Conservation (phyloP, 2,329 filamentous ascomycete species). For the Neocatenulostroma microsporum region DNA sequence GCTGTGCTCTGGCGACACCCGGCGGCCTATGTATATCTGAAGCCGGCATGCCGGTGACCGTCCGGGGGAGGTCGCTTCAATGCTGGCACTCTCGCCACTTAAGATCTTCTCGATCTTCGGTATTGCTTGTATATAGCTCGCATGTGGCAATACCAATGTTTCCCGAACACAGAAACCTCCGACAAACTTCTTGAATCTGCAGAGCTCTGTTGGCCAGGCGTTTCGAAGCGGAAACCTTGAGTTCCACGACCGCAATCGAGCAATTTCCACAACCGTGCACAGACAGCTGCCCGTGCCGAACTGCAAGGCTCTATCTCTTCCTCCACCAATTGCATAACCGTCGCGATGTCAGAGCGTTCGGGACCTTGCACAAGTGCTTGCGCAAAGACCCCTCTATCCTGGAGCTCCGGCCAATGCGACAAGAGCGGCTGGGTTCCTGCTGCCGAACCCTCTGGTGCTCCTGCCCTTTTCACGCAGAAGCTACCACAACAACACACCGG, state of each 20-base stretch:
- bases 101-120: too few species aligned
- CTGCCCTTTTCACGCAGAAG: too few species aligned
- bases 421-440: neutral
- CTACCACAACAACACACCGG: neutral
- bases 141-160: too few species aligned
- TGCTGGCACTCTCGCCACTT: too few species aligned
- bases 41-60: too few species aligned
- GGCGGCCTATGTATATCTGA: too few species aligned
- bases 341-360: slow-evolving; percentile 1
- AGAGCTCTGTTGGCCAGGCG: neutral
- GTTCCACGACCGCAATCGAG: neutral
- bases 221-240: neutral
- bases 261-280: slow-evolving; percentile 2
- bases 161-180: too few species aligned
- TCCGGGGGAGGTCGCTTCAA: too few species aligned
- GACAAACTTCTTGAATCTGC: too few species aligned
- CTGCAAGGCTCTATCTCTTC: too few species aligned
- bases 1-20: too few species aligned
- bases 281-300: slow-evolving; percentile 3
- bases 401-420: neutral
- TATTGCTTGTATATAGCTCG: too few species aligned
- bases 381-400: neutral
- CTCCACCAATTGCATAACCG: slow-evolving; percentile 2
- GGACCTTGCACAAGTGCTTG: slow-evolving; percentile 2
- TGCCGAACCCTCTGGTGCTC: neutral